Base-by-base conservation (phyloP, 495 filamentous ascomycete species). In the Lichenothelia convexa region DNA sequence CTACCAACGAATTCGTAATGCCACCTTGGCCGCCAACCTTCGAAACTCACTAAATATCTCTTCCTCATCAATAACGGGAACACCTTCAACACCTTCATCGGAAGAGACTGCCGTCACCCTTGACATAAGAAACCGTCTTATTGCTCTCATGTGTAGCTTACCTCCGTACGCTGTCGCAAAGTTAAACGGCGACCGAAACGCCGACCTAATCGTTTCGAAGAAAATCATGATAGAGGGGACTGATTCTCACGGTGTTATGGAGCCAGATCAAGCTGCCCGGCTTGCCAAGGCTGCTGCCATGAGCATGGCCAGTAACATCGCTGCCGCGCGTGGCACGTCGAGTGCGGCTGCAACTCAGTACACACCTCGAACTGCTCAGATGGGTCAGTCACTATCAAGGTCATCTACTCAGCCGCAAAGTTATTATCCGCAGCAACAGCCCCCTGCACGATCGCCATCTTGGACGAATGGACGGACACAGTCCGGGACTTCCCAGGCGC, bases 91-190 rank as follows among this genome's bases (percentile, higher is more conserved):
- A 4, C 74, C 74, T 24, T 69, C 70, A 11, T 53, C 61, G 20
- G 71, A 76, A 31, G 86, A 94, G 49, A 62, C 67, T 44, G 61
- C 63, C 26, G 71, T 78, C 1, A 93, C 92, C 54, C 67, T 85
- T 35, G 65, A 73, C 2, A 58, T 93, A 30, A 82, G 75, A 43
- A 65, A 75, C 4, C 78, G 82, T 46, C 59, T 94, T 18, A 53
- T 67, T 3, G 55, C 80, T 18, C 68, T 93, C 40, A 70, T 94
- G 41, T 62, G 72, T 22, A 74, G 62, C 21, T 56, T 94, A 32
- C 86, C 86, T 11, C 86, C 86, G 6, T 85, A 82, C 51, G 78
- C 80, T 6, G 74, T 94, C 32, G 71, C 86, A 4, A 87, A 86
- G 45, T 59, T 93, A 32, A 71, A 92, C 49, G 79, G 81, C 22